A percentile compares a stretch with the other conserved stretches of the same genome.
phyloP scores from a whole-genome alignment of 345 rosid species.

The Eucalyptus rudis region DNA sequence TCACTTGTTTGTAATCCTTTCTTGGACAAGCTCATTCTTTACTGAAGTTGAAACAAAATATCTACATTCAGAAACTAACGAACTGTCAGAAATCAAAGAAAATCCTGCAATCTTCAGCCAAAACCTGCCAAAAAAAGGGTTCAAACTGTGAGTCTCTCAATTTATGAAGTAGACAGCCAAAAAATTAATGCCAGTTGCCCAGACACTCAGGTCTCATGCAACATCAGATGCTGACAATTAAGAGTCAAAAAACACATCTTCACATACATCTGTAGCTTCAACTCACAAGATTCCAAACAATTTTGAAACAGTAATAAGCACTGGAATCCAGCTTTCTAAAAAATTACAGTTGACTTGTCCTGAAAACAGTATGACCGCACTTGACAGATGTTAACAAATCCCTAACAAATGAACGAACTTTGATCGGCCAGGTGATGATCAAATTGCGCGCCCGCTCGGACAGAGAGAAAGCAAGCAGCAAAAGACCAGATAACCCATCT shows the following conservation, averaged over 20 bases:
- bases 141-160: background rate
- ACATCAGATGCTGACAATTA: background rate
- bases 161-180: background rate
- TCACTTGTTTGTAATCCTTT: slow-evolving; percentile 52
- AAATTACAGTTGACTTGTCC: background rate
- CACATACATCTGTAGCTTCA: background rate
- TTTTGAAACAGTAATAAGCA: background rate
- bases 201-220: background rate
- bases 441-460: background rate
- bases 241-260: background rate
- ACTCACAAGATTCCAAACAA: background rate
- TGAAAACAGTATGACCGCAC: background rate
- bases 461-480: background rate
- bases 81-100: background rate
- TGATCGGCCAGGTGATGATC: background rate
- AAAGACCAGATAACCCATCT: background rate
- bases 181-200: background rate
- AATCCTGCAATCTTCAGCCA: slow-evolving; percentile 23
- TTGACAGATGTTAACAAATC: background rate
- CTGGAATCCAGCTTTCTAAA: background rate
- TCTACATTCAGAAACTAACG: slow-evolving; percentile 9
- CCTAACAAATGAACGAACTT: background rate
- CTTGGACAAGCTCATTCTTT: slow-evolving; percentile 84
- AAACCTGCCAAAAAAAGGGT: slow-evolving; percentile 37
- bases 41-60: slow-evolving; percentile 6